Base-by-base conservation (phyloP, 345 rosid species). In the Citropsis articulata region DNA sequence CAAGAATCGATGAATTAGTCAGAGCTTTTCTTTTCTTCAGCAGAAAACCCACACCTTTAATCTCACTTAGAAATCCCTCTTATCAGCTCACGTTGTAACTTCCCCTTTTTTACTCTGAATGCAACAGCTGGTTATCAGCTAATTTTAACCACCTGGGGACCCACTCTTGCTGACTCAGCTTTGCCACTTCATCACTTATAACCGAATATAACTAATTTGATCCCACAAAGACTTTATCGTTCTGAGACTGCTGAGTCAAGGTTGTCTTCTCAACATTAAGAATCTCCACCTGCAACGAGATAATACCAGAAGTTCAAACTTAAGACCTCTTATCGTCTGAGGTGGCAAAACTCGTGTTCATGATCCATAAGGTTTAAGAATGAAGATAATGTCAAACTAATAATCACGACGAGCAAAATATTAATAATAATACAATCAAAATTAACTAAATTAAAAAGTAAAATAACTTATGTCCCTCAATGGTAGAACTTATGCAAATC, bases 181-280 rank as follows among this genome's bases (percentile, higher is more conserved):
- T n/a, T n/a, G n/a, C n/a, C n/a, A n/a, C n/a, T n/a, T n/a, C n/a
- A n/a, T n/a, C n/a, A n/a, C n/a, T n/a, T n/a, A n/a, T n/a, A n/a
- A n/a, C n/a, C n/a, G n/a, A n/a, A n/a, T n/a, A n/a, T n/a, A n/a
- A n/a, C n/a, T n/a, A n/a, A n/a, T n/a, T n/a, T n/a, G n/a, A n/a
- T n/a, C n/a, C n/a, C n/a, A n/a, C n/a, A n/a, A 80, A 36, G 93
- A 88, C 84, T 84, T 96, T 96, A 73, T 92, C 98, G 55, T 67
- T 90, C 77, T 90, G 96, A 66, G 92, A 83, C 36, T 84, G 90
- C 25, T 91, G 98, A 61, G 92, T 83, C 90, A 92, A 67, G 33
- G 83, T 75, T 2, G 87, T 85, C 89, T 96, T 96, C 87, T 94
- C 99, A 24, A 79, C 56, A 84, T 91, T 94, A 81, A 96, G 94